phyloP scores from a whole-genome alignment of 2,329 filamentous ascomycete genomes.

The Ophiostoma triangulosporum region DNA sequence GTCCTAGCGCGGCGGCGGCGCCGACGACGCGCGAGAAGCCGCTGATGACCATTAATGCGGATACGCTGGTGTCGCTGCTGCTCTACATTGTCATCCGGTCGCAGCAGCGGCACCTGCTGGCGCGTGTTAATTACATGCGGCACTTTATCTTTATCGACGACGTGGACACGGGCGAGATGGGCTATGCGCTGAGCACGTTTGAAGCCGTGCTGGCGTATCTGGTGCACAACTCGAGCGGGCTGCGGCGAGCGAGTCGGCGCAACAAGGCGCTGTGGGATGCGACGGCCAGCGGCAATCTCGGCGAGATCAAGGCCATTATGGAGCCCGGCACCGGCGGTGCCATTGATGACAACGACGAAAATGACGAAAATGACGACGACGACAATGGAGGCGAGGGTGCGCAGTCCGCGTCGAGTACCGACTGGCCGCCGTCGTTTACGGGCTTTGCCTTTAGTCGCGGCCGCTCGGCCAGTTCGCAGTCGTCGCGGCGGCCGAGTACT shows the following conservation, averaged over 20 bases:
- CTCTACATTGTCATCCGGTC: constrained; percentile 87
- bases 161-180: constrained; percentile 89
- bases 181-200: constrained; percentile 89
- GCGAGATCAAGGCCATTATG: constrained; percentile 64
- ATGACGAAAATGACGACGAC: constrained; percentile 19
- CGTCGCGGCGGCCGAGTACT: constrained; percentile 30
- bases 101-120: constrained; percentile 75
- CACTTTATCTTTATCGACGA: constrained; percentile 98
- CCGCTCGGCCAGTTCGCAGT: constrained; percentile 16
- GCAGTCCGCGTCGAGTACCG: constrained; percentile 23
- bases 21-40: constrained; percentile 32
- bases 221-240: constrained; percentile 62
- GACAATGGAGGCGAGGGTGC: neutral
- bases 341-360: constrained; percentile 22
- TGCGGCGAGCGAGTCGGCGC: constrained; percentile 71
- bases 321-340: constrained; percentile 49
- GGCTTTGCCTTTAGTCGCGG: constrained; percentile 34
- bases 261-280: constrained; percentile 86
- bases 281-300: constrained; percentile 60
- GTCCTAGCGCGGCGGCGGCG: neutral
- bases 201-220: constrained; percentile 89
- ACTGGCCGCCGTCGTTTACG: constrained; percentile 29
- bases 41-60: constrained; percentile 58
- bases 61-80: constrained; percentile 82
- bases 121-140: constrained; percentile 83